These are phyloP conservation scores for Trypanosoma mega DNA, from an alignment of 208 protist species.

Conservation along the genomic window DNA sequence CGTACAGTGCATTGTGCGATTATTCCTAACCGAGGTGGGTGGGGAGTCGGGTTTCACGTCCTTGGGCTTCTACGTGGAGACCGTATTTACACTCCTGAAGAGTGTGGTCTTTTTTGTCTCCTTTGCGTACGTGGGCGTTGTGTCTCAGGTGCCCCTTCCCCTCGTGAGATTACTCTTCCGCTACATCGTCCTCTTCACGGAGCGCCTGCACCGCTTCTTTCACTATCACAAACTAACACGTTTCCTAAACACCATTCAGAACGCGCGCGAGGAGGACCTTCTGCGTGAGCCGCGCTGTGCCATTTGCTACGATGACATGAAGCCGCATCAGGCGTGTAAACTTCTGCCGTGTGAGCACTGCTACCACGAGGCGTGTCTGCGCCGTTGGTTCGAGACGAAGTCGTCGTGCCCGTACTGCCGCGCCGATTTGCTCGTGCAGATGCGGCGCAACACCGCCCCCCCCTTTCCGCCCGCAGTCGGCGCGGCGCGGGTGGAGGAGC, in stretches of 20 bases:
- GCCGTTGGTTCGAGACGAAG: constrained; percentile 74
- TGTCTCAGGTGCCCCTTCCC: constrained; percentile 43
- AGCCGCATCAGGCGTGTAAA: constrained; percentile 37
- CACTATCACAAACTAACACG: constrained; percentile 45
- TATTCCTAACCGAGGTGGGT: constrained; percentile 31
- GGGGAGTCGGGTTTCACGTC: constrained; percentile 33
- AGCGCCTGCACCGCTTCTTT: constrained; percentile 31
- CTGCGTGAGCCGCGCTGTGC: constrained; percentile 58
- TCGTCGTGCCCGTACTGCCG: constrained; percentile 86
- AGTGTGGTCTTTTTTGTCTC: constrained; percentile 41
- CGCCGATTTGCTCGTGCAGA: constrained; percentile 41
- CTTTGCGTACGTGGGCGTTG: constrained; percentile 47
- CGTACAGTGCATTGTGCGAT: constrained; percentile 9
- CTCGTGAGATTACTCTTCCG: constrained; percentile 46
- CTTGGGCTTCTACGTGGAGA: constrained; percentile 38
- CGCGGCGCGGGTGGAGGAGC: neutral
- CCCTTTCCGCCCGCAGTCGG: neutral
- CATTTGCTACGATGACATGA: constrained; percentile 89
- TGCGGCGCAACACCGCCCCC: neutral
- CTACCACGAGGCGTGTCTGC: constrained; percentile 80
- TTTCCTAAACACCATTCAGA: constrained; percentile 26
- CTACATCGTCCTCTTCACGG: constrained; percentile 34
- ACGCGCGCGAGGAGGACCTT: constrained; percentile 59
- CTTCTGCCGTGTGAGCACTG: constrained; percentile 80
- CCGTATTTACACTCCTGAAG: constrained; percentile 25